Evolutionary conservation across 208 protist genomes (phyloP).

Genomic region (Crithidia acanthocephali): DNA sequence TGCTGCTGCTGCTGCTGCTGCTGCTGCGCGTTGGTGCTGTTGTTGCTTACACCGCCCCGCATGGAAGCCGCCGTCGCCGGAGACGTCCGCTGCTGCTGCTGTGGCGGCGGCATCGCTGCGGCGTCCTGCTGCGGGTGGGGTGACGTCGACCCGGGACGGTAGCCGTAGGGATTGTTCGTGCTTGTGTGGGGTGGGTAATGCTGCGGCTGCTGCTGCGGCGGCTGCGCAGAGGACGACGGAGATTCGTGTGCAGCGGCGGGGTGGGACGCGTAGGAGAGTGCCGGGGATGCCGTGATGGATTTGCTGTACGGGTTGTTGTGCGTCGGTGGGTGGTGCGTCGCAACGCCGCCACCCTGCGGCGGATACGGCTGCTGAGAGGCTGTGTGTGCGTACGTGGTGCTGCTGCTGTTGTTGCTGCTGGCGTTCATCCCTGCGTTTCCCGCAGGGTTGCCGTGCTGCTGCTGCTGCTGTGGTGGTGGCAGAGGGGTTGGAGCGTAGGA

Average conservation of each 20-base stretch:
- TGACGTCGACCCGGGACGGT: conserved; percentile 1
- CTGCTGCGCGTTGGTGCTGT: not conserved
- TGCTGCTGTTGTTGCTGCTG: not conserved
- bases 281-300: not conserved
- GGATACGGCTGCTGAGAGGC: not conserved
- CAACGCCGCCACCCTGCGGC: not conserved
- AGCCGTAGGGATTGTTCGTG: conserved; percentile 7
- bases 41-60: not conserved
- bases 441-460: not conserved
- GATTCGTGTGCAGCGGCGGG: not conserved
- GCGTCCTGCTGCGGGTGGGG: conserved; percentile 2
- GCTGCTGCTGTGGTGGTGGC: conserved; percentile 10
- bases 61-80: not conserved
- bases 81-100: not conserved
- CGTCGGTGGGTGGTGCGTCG: not conserved
- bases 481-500: conserved; percentile 15
- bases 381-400: no score
- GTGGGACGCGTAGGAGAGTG: conserved; percentile 7
- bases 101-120: not conserved
- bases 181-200: not conserved
- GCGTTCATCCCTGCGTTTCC: not conserved
- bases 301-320: conserved; percentile 16
- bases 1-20: conserved; percentile 19
- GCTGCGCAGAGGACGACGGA: not conserved
- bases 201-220: not conserved